Evolutionary conservation across 2,329 filamentous ascomycete genomes (phyloP), one percentile per base, ranked within the genome.

Genomic region (Penicillium expansum): DNA sequence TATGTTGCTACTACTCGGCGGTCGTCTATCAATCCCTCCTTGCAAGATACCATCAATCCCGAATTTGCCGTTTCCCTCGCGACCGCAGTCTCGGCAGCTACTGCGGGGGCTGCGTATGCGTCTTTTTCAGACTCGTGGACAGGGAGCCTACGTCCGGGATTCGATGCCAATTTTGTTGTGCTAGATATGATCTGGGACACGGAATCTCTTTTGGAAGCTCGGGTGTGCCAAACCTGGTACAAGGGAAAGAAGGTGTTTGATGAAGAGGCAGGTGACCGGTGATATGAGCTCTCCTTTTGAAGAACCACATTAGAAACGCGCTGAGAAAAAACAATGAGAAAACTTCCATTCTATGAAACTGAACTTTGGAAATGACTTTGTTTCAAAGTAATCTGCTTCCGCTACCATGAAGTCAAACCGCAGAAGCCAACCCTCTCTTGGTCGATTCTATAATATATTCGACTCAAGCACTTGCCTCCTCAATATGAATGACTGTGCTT

Each of bases 1-100:
- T 81, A 81, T 58, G 74, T 77, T n/a, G 80, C 79, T 7, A 80
- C 78, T 2, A 81, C 79, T 18, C 71, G 79, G 44, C 72, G 72
- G 50, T 78, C 76, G 9, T 76, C 77, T 5, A 68, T 74, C 42
- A 68, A 79, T 45, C 74, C 75, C 0, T 63, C 69, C 1, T 63
- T 58, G 2, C 61, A 67, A 14, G 69, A 66, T 22, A 73, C 72
- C 3, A 70, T 79, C 2, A 80, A 80, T 55, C 67, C 69, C 27
- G 62, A 77, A 22, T 80, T 77, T 58, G 72, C 66, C 11, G 54
- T 81, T 29, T 68, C 69, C 10, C 58, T 81, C 35, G 65, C 67
- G 41, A 70, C 76, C 48, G 78, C 78, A 5, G 65, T 81, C 14
- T 63, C 61, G 42, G 79, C 76, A n/a, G 78, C 76, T 16, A 79